Conservation (phyloP, 441 rosid species). For the Flueggea neowawraea region DNA sequence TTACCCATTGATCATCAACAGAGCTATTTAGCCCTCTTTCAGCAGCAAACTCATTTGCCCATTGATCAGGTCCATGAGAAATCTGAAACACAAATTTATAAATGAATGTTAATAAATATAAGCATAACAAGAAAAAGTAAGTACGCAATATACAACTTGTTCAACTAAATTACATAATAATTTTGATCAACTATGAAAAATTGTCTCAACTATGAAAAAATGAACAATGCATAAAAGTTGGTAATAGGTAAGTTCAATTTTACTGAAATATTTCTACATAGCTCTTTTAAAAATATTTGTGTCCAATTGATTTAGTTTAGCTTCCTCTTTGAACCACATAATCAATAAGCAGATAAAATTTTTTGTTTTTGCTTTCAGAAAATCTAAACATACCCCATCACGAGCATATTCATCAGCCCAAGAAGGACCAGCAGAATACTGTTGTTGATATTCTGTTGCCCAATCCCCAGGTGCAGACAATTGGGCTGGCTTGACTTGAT, state of each 20-base stretch:
- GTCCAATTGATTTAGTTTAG: no score
- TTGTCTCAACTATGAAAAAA: no score
- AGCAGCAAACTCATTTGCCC: conserved; percentile 83
- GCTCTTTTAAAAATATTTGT: no score
- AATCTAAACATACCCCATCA: conserved; percentile 38
- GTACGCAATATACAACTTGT: no score
- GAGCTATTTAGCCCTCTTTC: conserved; percentile 52
- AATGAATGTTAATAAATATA: conserved; percentile 6
- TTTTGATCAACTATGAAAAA: no score
- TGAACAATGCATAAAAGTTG: no score
- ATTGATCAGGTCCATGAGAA: conserved; percentile 66
- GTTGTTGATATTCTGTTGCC: conserved; percentile 93
- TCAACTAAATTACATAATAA: no score
- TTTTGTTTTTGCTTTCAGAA: conserved; percentile 3
- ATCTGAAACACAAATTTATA: conserved; percentile 34
- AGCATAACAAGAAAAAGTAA: neutral
- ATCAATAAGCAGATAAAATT: neutral
- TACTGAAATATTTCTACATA: no score
- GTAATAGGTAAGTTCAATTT: no score
- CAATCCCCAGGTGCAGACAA: conserved; percentile 62
- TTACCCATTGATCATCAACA: conserved; percentile 83
- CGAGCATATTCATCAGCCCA: conserved; percentile 89
- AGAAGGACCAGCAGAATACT: conserved; percentile 52
- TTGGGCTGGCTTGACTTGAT: conserved; percentile 73
- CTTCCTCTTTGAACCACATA: no score